Percentiles rank a stretch among this genome's conserved stretches.
phyloP scores from a whole-genome alignment of 23 red algal genomes.

The Gracilariopsis chorda region DNA sequence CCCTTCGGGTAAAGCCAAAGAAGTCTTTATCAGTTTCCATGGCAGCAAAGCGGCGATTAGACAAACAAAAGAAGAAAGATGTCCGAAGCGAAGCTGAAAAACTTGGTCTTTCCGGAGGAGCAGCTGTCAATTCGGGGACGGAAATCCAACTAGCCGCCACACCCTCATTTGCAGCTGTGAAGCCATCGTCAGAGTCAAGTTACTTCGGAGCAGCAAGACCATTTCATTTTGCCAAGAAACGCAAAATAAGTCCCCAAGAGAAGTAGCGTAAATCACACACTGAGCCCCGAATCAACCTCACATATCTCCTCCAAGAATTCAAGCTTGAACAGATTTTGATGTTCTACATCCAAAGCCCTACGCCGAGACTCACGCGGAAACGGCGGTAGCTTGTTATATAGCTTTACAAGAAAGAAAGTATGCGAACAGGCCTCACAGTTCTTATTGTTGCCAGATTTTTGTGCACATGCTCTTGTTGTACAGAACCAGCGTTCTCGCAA shows the following conservation, averaged over 20 bases:
- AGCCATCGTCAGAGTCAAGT: not conserved
- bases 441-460: too few species aligned
- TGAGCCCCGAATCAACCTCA: too few species aligned
- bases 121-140: not conserved
- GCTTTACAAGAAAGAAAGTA: too few species aligned
- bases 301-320: too few species aligned
- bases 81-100: constrained; percentile 26
- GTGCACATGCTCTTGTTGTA: not conserved
- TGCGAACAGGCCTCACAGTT: too few species aligned
- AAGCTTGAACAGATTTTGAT: too few species aligned
- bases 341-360: too few species aligned
- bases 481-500: not conserved
- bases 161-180: not conserved
- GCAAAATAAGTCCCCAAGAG: not conserved
- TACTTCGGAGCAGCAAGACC: constrained; percentile 47
- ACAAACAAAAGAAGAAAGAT: constrained; percentile 39
- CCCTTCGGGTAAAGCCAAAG: constrained; percentile 48
- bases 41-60: constrained; percentile 51
- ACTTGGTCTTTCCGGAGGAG: constrained; percentile 26
- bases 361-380: too few species aligned
- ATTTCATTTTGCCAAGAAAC: constrained; percentile 27
- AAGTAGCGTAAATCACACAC: too few species aligned
- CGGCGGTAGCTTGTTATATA: too few species aligned
- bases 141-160: constrained; percentile 10
- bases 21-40: constrained; percentile 25